Conservation (phyloP, 805 yeast genomes). For the Yarrowia osloensis region DNA sequence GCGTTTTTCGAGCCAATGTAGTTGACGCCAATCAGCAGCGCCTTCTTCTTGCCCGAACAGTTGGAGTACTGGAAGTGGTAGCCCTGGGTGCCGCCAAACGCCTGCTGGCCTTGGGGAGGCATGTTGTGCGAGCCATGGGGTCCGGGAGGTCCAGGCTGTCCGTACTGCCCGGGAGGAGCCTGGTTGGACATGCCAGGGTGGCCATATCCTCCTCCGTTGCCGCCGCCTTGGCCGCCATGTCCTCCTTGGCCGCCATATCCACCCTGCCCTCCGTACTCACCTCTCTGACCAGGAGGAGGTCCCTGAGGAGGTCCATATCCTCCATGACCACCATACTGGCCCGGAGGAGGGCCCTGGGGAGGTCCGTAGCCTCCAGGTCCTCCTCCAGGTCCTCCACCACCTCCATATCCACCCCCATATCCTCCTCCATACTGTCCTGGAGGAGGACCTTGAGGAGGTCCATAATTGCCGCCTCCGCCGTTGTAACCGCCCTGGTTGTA, state of each 20-base stretch:
- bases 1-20: conserved; percentile 64
- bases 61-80: conserved; percentile 30
- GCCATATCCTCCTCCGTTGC: background rate
- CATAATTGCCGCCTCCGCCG: background rate
- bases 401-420: background rate
- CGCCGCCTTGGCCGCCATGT: background rate
- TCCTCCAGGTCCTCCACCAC: background rate
- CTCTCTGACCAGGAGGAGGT: background rate
- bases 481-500: conserved; percentile 1
- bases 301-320: conserved; percentile 11
- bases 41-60: conserved; percentile 62
- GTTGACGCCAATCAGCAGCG: conserved; percentile 75
- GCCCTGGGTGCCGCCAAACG: conserved; percentile 6
- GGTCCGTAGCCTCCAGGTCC: background rate
- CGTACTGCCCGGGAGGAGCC: conserved; percentile 9
- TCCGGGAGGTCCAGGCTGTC: background rate
- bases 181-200: background rate
- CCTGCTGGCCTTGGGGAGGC: conserved; percentile 24
- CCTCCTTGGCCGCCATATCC: background rate
- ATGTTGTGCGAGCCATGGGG: background rate
- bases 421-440: conserved; percentile 17
- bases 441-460: conserved; percentile 11
- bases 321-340: conserved; percentile 4
- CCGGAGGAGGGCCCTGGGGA: conserved; percentile 20
- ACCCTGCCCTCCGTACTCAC: background rate